Conservation (phyloP, 75 land plant species). For the Pseudotsuga menziesii region DNA sequence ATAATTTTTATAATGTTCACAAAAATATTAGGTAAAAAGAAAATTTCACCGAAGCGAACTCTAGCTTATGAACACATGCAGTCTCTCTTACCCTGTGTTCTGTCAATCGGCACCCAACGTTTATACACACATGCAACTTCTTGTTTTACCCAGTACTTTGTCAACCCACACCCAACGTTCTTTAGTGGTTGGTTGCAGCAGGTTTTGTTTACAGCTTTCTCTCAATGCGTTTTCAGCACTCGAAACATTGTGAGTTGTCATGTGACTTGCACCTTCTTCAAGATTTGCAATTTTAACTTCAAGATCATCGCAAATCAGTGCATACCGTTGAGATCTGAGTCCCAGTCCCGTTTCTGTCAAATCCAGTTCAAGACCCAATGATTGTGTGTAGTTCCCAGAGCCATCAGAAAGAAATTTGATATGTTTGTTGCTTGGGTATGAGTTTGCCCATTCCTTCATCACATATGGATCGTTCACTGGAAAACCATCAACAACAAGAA, state of each 20-base stretch:
- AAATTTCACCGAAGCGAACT: too few relatives aligned
- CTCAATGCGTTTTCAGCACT: slow-evolving; percentile 77
- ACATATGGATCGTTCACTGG: slow-evolving; percentile 96
- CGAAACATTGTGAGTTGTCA: slow-evolving; percentile 24
- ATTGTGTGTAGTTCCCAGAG: slow-evolving; percentile 65
- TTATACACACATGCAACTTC: too few relatives aligned
- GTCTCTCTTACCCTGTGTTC: too few relatives aligned
- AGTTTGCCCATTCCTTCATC: slow-evolving; percentile 88
- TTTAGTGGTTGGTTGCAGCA: too few relatives aligned
- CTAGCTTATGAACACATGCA: too few relatives aligned
- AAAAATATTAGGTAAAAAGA: too few relatives aligned
- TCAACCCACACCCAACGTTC: too few relatives aligned
- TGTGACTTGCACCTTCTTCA: slow-evolving; percentile 77
- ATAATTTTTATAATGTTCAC: too few relatives aligned
- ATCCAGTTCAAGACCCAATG: slow-evolving; percentile 86
- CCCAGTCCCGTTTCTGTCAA: slow-evolving; percentile 77
- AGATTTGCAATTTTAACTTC: slow-evolving; percentile 79
- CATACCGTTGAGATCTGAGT: slow-evolving; percentile 68
- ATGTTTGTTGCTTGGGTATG: slow-evolving; percentile 61
- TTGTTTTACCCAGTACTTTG: too few relatives aligned
- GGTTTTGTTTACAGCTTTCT: background rate
- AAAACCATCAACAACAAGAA: too few relatives aligned
- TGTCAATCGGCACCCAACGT: too few relatives aligned
- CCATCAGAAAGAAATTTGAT: slow-evolving; percentile 87
- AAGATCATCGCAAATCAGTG: slow-evolving; percentile 63